These are phyloP conservation scores for Penicillium angulare DNA, from an alignment of 495 filamentous ascomycete species.

Conservation along the genomic window DNA sequence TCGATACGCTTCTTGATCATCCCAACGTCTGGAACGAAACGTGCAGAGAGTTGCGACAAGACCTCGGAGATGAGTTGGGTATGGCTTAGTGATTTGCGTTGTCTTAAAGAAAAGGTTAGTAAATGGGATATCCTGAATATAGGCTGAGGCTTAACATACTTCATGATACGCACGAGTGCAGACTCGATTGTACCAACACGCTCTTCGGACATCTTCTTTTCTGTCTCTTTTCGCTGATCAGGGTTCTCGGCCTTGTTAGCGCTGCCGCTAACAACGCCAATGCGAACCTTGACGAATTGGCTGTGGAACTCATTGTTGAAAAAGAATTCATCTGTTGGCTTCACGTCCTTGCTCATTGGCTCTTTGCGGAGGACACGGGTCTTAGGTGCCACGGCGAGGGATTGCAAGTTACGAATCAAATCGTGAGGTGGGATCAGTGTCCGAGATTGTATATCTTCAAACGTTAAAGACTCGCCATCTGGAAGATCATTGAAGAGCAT, in stretches of 20 bases:
- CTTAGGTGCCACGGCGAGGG: constrained; percentile 82
- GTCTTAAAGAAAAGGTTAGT: constrained; percentile 51
- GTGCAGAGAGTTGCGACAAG: constrained; percentile 68
- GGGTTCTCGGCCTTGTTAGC: constrained; percentile 82
- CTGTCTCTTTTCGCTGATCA: constrained; percentile 81
- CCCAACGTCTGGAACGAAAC: constrained; percentile 85
- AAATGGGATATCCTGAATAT: background rate
- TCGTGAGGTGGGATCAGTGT: constrained; percentile 83
- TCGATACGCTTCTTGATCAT: constrained; percentile 97
- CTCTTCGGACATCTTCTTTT: constrained; percentile 81
- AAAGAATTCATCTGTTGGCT: constrained; percentile 73
- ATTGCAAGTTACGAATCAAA: constrained; percentile 77
- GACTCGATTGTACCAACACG: constrained; percentile 79
- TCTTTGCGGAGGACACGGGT: constrained; percentile 79
- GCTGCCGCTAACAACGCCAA: constrained; percentile 64
- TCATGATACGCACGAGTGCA: constrained; percentile 92
- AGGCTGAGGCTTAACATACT: constrained; percentile 55
- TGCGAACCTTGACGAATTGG: constrained; percentile 82
- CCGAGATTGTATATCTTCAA: constrained; percentile 77
- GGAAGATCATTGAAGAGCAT: constrained; percentile 82
- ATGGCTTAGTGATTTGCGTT: constrained; percentile 82
- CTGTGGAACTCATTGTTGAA: constrained; percentile 84
- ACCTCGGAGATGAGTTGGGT: constrained; percentile 82
- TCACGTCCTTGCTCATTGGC: constrained; percentile 78
- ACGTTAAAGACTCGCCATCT: constrained; percentile 63